Conservation (phyloP, 2,329 filamentous ascomycete genomes). For the Fusarium coffeatum region DNA sequence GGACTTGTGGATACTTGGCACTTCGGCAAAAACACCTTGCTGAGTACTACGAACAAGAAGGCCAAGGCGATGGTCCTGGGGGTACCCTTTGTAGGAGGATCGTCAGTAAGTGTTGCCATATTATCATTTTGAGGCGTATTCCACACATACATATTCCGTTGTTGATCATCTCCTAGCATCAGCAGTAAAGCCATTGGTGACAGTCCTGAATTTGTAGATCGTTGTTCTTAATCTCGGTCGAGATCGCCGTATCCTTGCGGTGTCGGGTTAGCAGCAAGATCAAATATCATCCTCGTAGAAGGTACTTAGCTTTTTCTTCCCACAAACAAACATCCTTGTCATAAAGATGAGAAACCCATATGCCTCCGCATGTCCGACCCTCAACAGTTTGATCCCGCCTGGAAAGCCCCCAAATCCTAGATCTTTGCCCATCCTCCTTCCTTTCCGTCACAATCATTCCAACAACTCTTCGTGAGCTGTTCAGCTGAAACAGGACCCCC, state of each 20-base stretch:
- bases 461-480: not conserved
- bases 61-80: too few species aligned
- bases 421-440: not conserved
- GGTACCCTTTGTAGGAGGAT: not conserved
- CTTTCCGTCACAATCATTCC: not conserved
- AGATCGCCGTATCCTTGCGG: not conserved
- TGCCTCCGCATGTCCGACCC: not conserved
- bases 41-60: too few species aligned
- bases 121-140: not conserved
- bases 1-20: too few species aligned
- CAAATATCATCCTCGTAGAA: not conserved
- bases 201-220: not conserved
- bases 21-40: too few species aligned
- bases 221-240: not conserved
- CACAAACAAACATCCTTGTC: not conserved
- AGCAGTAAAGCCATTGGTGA: not conserved
- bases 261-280: not conserved
- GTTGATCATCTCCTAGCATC: not conserved
- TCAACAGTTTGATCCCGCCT: not conserved
- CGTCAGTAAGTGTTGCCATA: not conserved
- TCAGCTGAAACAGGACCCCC: not conserved
- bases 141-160: not conserved
- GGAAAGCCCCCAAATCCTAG: not conserved
- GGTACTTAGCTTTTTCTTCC: not conserved
- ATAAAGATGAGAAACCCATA: not conserved